A percentile compares a stretch with the other conserved stretches of the same genome.
These are phyloP conservation scores for Fusarium nanum DNA, from an alignment of 2,329 filamentous ascomycete species.

Conservation along the genomic window DNA sequence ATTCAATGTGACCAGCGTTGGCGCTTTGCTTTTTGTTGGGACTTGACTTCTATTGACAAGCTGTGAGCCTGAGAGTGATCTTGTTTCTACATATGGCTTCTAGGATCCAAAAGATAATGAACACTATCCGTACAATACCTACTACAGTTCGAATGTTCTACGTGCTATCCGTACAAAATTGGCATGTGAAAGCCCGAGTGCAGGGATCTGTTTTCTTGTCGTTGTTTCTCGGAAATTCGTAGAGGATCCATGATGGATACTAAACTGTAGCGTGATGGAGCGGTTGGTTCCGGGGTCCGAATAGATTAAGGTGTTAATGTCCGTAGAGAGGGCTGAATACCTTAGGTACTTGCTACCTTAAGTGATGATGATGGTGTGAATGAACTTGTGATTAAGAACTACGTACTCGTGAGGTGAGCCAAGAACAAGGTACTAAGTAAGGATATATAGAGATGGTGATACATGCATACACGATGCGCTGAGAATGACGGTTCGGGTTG, in stretches of 20 bases:
- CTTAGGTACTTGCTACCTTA: neutral
- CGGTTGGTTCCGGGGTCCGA: slow-evolving; percentile 10
- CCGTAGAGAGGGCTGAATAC: neutral
- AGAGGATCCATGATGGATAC: slow-evolving; percentile 15
- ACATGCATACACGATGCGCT: neutral
- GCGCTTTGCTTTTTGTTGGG: slow-evolving; percentile 33
- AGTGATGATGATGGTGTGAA: slow-evolving; percentile 30
- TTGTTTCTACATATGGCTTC: neutral
- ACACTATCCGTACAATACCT: neutral
- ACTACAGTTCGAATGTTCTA: neutral
- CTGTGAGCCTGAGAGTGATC: neutral
- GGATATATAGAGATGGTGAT: too few relatives aligned
- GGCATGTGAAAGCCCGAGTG: slow-evolving; percentile 30
- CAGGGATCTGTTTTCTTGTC: slow-evolving; percentile 16
- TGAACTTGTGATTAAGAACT: slow-evolving; percentile 29
- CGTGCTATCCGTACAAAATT: neutral
- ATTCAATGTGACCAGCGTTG: slow-evolving; percentile 8
- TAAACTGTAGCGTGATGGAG: slow-evolving; percentile 13
- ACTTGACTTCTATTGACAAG: slow-evolving; percentile 14
- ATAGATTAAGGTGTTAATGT: slow-evolving; percentile 3
- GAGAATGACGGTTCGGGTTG: neutral
- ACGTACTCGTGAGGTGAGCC: neutral
- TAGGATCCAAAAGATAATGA: neutral
- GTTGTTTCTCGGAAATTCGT: slow-evolving; percentile 29
- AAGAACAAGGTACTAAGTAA: neutral